phyloP scores from a whole-genome alignment of 2,329 filamentous ascomycete genomes.

The Pyricularia sp. region DNA sequence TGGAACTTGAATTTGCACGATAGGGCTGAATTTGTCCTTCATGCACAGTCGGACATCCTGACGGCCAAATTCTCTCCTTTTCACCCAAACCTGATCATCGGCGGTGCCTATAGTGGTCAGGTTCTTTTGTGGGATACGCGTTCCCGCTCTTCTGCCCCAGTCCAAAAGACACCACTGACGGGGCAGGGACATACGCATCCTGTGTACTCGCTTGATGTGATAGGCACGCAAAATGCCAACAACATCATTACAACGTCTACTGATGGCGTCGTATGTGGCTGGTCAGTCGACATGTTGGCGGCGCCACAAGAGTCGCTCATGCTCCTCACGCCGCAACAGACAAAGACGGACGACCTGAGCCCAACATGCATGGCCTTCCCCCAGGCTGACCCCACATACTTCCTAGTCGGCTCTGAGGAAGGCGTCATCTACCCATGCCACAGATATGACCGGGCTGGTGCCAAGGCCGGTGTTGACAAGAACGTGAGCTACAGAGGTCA shows the following conservation, averaged over 20 bases:
- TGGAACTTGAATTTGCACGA: constrained; percentile 97
- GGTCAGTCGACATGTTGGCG: constrained; percentile 96
- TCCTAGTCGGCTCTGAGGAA: constrained; percentile 94
- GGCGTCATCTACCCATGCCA: constrained; percentile 95
- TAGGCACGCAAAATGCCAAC: constrained; percentile 96
- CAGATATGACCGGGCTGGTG: constrained; percentile 91
- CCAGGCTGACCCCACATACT: constrained; percentile 91
- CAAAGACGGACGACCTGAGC: constrained; percentile 88
- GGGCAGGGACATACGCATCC: constrained; percentile 94
- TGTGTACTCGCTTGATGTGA: constrained; percentile 89
- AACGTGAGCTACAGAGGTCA: constrained; percentile 85
- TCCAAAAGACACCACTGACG: constrained; percentile 92
- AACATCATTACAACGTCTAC: constrained; percentile 97
- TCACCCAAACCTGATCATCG: constrained; percentile 91
- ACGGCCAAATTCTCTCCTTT: constrained; percentile 98
- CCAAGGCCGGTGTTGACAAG: constrained; percentile 89
- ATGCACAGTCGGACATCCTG: constrained; percentile 90
- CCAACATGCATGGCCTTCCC: constrained; percentile 94
- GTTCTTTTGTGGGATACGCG: constrained; percentile 96
- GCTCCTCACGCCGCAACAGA: constrained; percentile 73
- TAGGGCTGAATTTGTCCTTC: constrained; percentile 91
- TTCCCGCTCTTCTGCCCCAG: constrained; percentile 75
- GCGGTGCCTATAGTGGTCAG: constrained; percentile 93
- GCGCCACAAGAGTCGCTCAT: constrained; percentile 93
- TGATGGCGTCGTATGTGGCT: constrained; percentile 91